A percentile compares a stretch with the other conserved stretches of the same genome.
Evolutionary conservation across 2,329 filamentous ascomycete genomes (phyloP).

Genomic region (Aphanocladium album): DNA sequence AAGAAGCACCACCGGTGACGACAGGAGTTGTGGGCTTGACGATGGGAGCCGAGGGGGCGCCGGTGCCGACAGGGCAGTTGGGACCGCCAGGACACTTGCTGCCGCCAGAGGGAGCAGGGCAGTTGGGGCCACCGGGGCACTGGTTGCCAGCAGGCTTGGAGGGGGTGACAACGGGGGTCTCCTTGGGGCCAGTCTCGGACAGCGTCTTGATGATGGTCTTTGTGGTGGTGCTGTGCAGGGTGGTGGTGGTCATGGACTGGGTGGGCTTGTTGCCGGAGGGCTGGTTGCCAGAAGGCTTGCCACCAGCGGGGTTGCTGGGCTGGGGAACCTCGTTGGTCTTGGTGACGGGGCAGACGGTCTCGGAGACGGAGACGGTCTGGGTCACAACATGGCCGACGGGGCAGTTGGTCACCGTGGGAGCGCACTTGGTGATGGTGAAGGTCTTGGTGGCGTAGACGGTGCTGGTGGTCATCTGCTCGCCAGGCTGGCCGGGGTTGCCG

Average conservation of each 20-base stretch:
- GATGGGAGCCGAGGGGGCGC: not conserved
- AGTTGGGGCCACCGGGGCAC: slow-evolving; percentile 10
- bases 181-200: not conserved
- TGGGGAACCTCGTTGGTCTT: not conserved
- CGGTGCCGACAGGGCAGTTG: slow-evolving; percentile 5
- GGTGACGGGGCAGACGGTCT: slow-evolving; percentile 11
- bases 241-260: not conserved
- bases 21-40: not conserved
- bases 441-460: slow-evolving; percentile 16
- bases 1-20: slow-evolving; percentile 6
- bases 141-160: not conserved
- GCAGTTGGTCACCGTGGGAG: slow-evolving; percentile 16
- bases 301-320: slow-evolving; percentile 2
- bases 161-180: not conserved
- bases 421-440: slow-evolving; percentile 17
- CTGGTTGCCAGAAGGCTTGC: not conserved
- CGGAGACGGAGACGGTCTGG: slow-evolving; percentile 1
- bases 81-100: slow-evolving; percentile 3
- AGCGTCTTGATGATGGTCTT: slow-evolving; percentile 5
- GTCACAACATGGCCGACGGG: slow-evolving; percentile 16
- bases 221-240: not conserved
- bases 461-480: slow-evolving; percentile 14
- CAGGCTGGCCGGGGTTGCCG: not conserved
- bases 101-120: not conserved
- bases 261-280: not conserved